Percentiles rank a stretch among this genome's conserved stretches.
Conservation (phyloP, 345 rosid genomes). For the Boechera divaricarpa region DNA sequence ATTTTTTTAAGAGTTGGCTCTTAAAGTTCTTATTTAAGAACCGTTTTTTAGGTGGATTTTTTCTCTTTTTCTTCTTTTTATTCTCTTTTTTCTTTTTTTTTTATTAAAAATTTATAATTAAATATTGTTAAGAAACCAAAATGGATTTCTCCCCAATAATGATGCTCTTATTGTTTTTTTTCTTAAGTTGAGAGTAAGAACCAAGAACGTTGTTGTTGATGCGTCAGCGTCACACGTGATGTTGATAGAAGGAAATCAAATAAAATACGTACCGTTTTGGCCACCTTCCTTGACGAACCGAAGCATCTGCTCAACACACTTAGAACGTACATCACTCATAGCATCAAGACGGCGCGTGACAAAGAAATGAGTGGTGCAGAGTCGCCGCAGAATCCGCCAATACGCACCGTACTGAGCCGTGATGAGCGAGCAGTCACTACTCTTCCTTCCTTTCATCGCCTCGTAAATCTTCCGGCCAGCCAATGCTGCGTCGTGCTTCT, state of each 20-base stretch:
- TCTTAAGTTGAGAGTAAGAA: too few relatives aligned
- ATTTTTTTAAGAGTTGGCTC: too few relatives aligned
- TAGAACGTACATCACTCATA: constrained; percentile 50
- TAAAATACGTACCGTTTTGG: constrained; percentile 35
- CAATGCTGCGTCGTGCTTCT: constrained; percentile 67
- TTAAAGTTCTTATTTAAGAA: too few relatives aligned
- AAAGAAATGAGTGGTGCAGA: constrained; percentile 72
- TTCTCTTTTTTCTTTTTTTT: too few relatives aligned
- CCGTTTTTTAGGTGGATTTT: too few relatives aligned
- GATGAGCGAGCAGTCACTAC: constrained; percentile 64
- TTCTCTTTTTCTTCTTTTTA: too few relatives aligned
- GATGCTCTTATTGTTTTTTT: too few relatives aligned
- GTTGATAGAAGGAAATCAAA: neutral
- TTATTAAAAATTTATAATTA: too few relatives aligned
- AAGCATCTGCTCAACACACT: constrained; percentile 64
- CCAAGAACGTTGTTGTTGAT: too few relatives aligned
- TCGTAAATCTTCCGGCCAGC: constrained; percentile 86
- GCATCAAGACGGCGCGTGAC: constrained; percentile 65
- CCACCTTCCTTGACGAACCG: constrained; percentile 53
- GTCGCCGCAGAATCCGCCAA: constrained; percentile 76
- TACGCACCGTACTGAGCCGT: constrained; percentile 79
- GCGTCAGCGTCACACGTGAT: too few relatives aligned
- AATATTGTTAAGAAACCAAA: too few relatives aligned
- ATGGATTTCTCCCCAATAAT: too few relatives aligned
- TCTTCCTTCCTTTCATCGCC: constrained; percentile 69